phyloP scores from a whole-genome alignment of 2,329 filamentous ascomycete species.

The Pestalotiopsis sp. region DNA sequence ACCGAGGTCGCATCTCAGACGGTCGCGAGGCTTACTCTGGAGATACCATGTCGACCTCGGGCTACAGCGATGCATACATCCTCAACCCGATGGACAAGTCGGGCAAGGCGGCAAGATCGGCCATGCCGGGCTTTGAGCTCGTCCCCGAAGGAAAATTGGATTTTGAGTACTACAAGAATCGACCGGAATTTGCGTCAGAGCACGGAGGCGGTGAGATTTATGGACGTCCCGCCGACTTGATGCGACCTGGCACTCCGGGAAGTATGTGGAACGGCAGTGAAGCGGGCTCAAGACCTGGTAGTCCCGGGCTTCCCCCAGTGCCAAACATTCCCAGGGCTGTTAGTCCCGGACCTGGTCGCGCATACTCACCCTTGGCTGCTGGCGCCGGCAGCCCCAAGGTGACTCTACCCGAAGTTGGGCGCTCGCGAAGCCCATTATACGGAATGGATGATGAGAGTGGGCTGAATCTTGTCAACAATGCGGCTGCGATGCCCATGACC shows the following conservation, averaged over 20 bases:
- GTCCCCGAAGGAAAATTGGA: slow-evolving; percentile 86
- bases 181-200: slow-evolving; percentile 83
- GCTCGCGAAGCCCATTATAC: slow-evolving; percentile 51
- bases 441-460: slow-evolving; percentile 53
- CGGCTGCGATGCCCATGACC: slow-evolving; percentile 52
- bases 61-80: slow-evolving; percentile 80
- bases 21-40: slow-evolving; percentile 60
- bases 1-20: slow-evolving; percentile 76
- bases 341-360: slow-evolving; percentile 27
- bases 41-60: slow-evolving; percentile 61
- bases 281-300: slow-evolving; percentile 49
- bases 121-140: slow-evolving; percentile 79
- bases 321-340: slow-evolving; percentile 20
- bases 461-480: slow-evolving; percentile 53
- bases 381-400: slow-evolving; percentile 29
- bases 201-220: slow-evolving; percentile 77
- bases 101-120: slow-evolving; percentile 41
- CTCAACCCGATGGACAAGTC: slow-evolving; percentile 75
- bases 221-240: slow-evolving; percentile 59
- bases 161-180: slow-evolving; percentile 89
- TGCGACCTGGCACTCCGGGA: slow-evolving; percentile 63
- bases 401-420: slow-evolving; percentile 25
- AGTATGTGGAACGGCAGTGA: slow-evolving; percentile 49
- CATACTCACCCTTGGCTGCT: slow-evolving; percentile 18
- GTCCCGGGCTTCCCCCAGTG: slow-evolving; percentile 40